phyloP scores from a whole-genome alignment of 2,329 filamentous ascomycete genomes.

The Myotisia sp. region DNA sequence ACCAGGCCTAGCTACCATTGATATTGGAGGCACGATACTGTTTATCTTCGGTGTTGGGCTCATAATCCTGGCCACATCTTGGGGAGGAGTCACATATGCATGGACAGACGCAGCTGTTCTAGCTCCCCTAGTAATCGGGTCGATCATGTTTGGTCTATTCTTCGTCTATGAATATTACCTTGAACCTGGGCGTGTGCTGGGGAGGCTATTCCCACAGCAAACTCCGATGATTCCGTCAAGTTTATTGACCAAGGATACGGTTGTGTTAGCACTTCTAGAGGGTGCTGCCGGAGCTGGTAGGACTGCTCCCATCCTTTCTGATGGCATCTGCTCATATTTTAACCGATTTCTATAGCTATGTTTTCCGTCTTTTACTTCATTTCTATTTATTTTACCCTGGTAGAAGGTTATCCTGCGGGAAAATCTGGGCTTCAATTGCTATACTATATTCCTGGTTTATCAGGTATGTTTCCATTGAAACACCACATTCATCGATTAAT shows the following conservation, averaged over 20 bases:
- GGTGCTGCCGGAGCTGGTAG: constrained; percentile 43
- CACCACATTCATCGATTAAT: too few relatives aligned
- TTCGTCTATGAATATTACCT: constrained; percentile 43
- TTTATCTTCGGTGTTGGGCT: constrained; percentile 43
- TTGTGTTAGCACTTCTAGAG: constrained; percentile 48
- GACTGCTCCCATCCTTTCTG: too few relatives aligned
- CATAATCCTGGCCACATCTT: constrained; percentile 41
- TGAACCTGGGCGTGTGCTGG: constrained; percentile 34
- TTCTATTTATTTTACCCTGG: constrained; percentile 52
- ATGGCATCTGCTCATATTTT: too few relatives aligned
- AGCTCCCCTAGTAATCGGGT: constrained; percentile 36
- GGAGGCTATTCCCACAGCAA: constrained; percentile 39
- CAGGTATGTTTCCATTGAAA: constrained; percentile 31
- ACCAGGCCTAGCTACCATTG: constrained; percentile 40
- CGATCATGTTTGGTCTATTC: constrained; percentile 29
- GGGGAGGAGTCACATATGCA: constrained; percentile 41
- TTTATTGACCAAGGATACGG: constrained; percentile 46
- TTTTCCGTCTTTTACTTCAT: constrained; percentile 53
- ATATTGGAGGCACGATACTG: constrained; percentile 42
- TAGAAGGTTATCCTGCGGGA: constrained; percentile 39
- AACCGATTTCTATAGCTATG: constrained; percentile 20
- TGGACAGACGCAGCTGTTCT: constrained; percentile 40
- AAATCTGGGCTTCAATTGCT: constrained; percentile 44
- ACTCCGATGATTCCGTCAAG: constrained; percentile 51
- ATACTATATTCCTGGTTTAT: constrained; percentile 51